Conservation (phyloP, 2,329 filamentous ascomycete genomes). For the Penicillium sp. region DNA sequence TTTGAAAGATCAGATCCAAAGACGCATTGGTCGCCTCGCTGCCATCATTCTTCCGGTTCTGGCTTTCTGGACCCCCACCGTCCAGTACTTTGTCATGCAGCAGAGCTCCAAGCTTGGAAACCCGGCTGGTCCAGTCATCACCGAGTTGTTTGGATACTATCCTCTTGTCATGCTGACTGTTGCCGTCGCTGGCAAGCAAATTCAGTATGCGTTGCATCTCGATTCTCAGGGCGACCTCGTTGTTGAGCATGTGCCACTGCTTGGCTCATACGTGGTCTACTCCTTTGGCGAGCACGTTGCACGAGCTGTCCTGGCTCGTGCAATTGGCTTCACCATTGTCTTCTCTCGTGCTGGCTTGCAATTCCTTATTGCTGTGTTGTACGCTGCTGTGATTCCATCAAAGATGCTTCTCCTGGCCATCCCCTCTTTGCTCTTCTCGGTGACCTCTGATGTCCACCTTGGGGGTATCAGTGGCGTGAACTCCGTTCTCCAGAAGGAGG, state of each 20-base stretch:
- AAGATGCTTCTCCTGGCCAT: constrained; percentile 67
- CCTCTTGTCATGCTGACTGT: constrained; percentile 68
- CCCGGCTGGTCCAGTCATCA: constrained; percentile 72
- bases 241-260: constrained; percentile 66
- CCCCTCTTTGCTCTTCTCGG: constrained; percentile 67
- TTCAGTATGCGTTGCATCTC: constrained; percentile 63
- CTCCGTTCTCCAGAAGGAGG: constrained; percentile 63
- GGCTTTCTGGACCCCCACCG: constrained; percentile 72
- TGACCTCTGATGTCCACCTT: constrained; percentile 74
- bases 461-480: constrained; percentile 68
- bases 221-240: constrained; percentile 60
- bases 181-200: constrained; percentile 64
- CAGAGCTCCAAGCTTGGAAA: constrained; percentile 69
- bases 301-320: constrained; percentile 47
- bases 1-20: constrained; percentile 59
- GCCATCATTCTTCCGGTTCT: constrained; percentile 68
- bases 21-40: constrained; percentile 54
- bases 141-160: constrained; percentile 73
- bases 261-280: constrained; percentile 69
- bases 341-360: constrained; percentile 75
- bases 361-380: constrained; percentile 66
- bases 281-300: constrained; percentile 51
- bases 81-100: constrained; percentile 72
- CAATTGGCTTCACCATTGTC: constrained; percentile 65
- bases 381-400: constrained; percentile 69